Base-by-base conservation (phyloP, 2,329 filamentous ascomycete genomes). In the Fonsecaea nubica region DNA sequence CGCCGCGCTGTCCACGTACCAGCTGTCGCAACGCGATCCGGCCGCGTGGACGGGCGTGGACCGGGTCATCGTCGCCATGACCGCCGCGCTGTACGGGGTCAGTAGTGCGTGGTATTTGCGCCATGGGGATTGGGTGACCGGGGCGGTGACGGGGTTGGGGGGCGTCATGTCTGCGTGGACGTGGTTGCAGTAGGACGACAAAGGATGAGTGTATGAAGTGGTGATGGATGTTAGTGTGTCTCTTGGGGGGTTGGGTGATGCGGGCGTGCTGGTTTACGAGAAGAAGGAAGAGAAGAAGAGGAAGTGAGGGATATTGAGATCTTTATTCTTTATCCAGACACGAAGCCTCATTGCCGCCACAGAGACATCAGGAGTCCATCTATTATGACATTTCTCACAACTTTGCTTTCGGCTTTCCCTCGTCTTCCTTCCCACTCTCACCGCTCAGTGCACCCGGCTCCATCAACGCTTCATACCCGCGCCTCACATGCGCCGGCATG, bases 401-500 rank as follows among this genome's bases (percentile, higher is more conserved):
- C 45, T 25, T 50, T 4, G 45, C 45, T 13, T 50, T 50, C 2
- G 7, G n/a, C 33, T 64, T 62, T 30, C 42, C 45, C 7, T 48
- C 53, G 10, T 48, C 32, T n/a, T 36, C 32, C 18, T 42, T 33
- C 33, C 48, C 57, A 9, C 32, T 32, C 10, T n/a, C n/a, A n/a
- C 32, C 32, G n/a, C 50, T 25, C 25, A 10, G 3, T 18, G 6
- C 18, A 50, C 3, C 40, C 30, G 42, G 30, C 40, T 64, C 64
- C 60, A 63, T 59, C 52, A 69, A 54, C 40, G 38, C 50, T 48
- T 57, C 52, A 67, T 67, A 67, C 33, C 48, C 61, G 1, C 21
- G 33, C 56, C 67, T 64, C 36, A 69, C 67, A 18, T 42, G 33
- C 12, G 64, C 59, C n/a, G 67, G 83, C 87, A 95, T 92, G 6